Percentiles rank a stretch among this genome's conserved stretches.
phyloP scores from a whole-genome alignment of 345 rosid genomes.

The Brassica cretica region DNA sequence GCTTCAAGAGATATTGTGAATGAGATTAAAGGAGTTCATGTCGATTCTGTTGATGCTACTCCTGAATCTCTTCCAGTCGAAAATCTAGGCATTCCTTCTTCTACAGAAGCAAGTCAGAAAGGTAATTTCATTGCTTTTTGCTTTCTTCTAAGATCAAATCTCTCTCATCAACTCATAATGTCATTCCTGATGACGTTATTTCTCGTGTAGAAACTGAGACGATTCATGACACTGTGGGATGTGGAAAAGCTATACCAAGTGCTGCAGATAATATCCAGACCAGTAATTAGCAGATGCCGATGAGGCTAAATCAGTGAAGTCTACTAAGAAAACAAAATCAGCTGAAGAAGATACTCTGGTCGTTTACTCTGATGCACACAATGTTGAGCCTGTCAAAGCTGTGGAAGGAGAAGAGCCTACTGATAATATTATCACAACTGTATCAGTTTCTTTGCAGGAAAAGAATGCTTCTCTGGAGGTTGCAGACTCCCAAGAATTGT shows the following conservation, averaged over 20 bases:
- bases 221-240: slow-evolving; percentile 7
- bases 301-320: slow-evolving; percentile 28
- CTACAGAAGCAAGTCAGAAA: not conserved
- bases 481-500: slow-evolving; percentile 23
- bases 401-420: slow-evolving; percentile 38
- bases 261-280: slow-evolving; percentile 11
- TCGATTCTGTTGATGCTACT: slow-evolving; percentile 6
- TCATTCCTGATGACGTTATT: not conserved
- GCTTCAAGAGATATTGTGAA: not conserved
- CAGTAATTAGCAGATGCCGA: not conserved
- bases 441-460: slow-evolving; percentile 48
- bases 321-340: slow-evolving; percentile 49
- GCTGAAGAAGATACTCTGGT: slow-evolving; percentile 16
- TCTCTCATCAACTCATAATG: not conserved
- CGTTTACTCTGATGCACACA: slow-evolving; percentile 24
- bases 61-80: not conserved
- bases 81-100: not conserved
- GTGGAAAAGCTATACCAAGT: slow-evolving; percentile 9
- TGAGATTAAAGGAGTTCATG: slow-evolving; percentile 1
- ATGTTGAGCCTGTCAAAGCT: slow-evolving; percentile 19
- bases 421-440: slow-evolving; percentile 48
- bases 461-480: slow-evolving; percentile 24
- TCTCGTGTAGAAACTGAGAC: slow-evolving; percentile 12
- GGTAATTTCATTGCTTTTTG: slow-evolving; percentile 6
- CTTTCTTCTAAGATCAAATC: not conserved